Conservation (phyloP, 1,284 basidiomycete genomes). For the Austroboletus novae-zelandiae region DNA sequence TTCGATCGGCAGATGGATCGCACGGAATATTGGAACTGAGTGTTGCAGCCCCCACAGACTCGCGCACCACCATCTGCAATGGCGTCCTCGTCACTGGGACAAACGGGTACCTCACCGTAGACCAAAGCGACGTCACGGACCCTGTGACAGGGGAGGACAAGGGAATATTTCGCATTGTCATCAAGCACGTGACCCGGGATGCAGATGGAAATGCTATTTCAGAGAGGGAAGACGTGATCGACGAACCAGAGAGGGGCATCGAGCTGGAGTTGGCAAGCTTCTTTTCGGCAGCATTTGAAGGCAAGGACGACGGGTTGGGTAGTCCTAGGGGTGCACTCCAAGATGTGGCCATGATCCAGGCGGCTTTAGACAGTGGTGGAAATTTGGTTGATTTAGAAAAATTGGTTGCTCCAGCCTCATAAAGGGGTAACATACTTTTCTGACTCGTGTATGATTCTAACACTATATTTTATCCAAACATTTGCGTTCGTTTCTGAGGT, state of each 20-base stretch:
- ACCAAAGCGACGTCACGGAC: slow-evolving; percentile 31
- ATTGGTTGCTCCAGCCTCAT: slow-evolving; percentile 25
- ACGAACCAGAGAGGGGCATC: slow-evolving; percentile 52
- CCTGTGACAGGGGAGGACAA: slow-evolving; percentile 15
- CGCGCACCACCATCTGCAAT: slow-evolving; percentile 36
- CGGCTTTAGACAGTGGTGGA: slow-evolving; percentile 70
- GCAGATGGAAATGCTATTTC: slow-evolving; percentile 42
- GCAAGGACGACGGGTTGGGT: slow-evolving; percentile 48
- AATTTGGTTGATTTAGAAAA: slow-evolving; percentile 54
- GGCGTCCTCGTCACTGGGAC: slow-evolving; percentile 57
- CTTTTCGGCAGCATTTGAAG: slow-evolving; percentile 47
- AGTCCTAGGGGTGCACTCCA: slow-evolving; percentile 56
- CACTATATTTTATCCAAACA: too few species aligned
- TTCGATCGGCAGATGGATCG: slow-evolving; percentile 50
- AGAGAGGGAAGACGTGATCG: slow-evolving; percentile 50
- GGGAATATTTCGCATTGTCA: slow-evolving; percentile 36
- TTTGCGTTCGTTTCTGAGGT: too few species aligned
- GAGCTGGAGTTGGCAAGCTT: slow-evolving; percentile 60
- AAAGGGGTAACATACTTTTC: too few species aligned
- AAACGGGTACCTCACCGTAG: slow-evolving; percentile 56
- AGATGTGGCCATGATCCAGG: slow-evolving; percentile 78
- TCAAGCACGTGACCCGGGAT: slow-evolving; percentile 42
- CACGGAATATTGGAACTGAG: slow-evolving; percentile 61
- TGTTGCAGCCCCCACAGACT: slow-evolving; percentile 52
- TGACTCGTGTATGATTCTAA: too few species aligned